Base-by-base conservation (phyloP, 768 basidiomycete species). In the Tremella mesenterica region DNA sequence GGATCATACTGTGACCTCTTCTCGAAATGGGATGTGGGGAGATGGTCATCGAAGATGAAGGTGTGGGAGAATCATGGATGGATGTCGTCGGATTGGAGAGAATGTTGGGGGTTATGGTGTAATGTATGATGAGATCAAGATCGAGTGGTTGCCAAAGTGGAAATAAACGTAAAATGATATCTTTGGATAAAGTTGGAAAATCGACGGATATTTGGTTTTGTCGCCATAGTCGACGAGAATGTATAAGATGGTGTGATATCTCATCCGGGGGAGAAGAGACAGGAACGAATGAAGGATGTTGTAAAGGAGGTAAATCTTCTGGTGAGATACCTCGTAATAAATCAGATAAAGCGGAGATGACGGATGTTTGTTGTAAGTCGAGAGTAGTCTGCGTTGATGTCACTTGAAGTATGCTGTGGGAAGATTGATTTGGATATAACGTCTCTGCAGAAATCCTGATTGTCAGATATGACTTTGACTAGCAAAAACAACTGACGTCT, bases 101-200 rank as follows among this genome's bases (percentile, higher is more conserved):
- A n/a, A n/a, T n/a, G n/a, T n/a, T n/a, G n/a, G n/a, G n/a, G 0
- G 83, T 78, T 20, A 88, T 77, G 50, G 81, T 79, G 87, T 88
- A 96, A 69, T 81, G 83, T 39, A 93, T 59, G 52, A 86, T 58
- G 41, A 91, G 62, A 67, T 91, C 86, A 38, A 91, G 75, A 5
- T 83, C 77, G 20, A 78, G 70, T 0, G 89, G 86, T 59, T 85
- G 79, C 73, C 85, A 83, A 3, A 95, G 78, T 1, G 91, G 88
- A 71, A 95, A 96, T 44, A 90, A 79, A 28, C 70, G 68, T 0
- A 79, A 76, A 62, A 81, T 76, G 0, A 78, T 77, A 2, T 69
- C 43, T 9, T 72, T 44, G 0, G 85, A 79, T 29, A 93, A 82
- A 49, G 85, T 77, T 4, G 74, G 72, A 57, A 74, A 75, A 5